phyloP scores from a whole-genome alignment of 768 basidiomycete genomes.

The Leccinum arenicola region DNA sequence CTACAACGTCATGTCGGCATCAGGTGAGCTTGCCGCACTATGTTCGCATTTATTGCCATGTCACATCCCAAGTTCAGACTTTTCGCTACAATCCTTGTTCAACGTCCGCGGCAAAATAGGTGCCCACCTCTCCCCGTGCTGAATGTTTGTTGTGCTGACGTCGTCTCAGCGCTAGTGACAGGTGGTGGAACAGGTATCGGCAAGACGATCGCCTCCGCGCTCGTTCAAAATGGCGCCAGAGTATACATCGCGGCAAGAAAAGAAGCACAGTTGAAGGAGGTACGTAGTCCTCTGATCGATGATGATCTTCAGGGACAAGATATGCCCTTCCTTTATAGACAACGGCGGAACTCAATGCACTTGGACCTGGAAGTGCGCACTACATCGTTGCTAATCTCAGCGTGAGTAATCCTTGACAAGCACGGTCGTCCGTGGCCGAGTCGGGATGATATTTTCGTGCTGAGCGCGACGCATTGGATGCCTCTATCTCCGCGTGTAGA shows the following conservation, averaged over 20 bases:
- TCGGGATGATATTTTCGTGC: neutral
- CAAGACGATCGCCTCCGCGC: conserved; percentile 78
- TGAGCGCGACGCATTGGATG: neutral
- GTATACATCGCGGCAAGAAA: conserved; percentile 91
- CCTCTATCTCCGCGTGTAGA: conserved; percentile 37
- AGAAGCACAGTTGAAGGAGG: conserved; percentile 74
- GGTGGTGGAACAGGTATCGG: conserved; percentile 86
- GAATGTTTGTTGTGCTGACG: neutral
- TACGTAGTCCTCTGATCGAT: conserved; percentile 24
- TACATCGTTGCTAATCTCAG: conserved; percentile 75
- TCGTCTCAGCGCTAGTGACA: conserved; percentile 66
- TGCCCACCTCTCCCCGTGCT: conserved; percentile 25
- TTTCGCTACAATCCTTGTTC: conserved; percentile 55
- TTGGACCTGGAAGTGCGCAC: conserved; percentile 57
- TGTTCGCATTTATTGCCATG: neutral
- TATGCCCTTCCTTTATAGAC: conserved; percentile 32
- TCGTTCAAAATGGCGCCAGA: conserved; percentile 81
- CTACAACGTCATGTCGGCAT: conserved; percentile 10
- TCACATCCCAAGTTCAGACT: conserved; percentile 34
- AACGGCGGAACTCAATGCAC: conserved; percentile 56
- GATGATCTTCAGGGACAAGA: conserved; percentile 34
- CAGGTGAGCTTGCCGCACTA: conserved; percentile 4
- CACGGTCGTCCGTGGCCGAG: neutral
- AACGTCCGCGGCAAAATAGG: conserved; percentile 69
- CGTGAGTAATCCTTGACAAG: conserved; percentile 40